Evolutionary conservation across 2,329 filamentous ascomycete genomes (phyloP), one percentile per base, ranked within the genome.

Genomic region (Penicillium sp.): DNA sequence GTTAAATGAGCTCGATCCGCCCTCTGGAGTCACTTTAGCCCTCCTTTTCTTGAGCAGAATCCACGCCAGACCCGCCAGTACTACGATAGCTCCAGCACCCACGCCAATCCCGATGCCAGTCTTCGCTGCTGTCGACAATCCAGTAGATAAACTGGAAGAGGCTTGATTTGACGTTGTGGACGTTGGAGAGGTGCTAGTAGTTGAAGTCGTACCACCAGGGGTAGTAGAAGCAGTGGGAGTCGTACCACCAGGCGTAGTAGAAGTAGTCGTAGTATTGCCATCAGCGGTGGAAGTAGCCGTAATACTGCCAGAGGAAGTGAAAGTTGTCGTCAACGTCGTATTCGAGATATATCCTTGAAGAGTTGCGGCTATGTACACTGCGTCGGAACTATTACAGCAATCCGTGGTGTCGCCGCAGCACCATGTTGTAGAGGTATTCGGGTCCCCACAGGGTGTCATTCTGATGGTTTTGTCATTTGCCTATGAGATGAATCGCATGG

Each of bases 61-160:
- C 28, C 28, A 52, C 6, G 48, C 30, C 30, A 52, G 28, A 35
- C 30, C 16, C 5, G n/a, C 48, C 19, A 52, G 48, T 4, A 52
- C 13, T 10, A 37, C 28, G 19, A 52, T 19, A 19, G 48, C 48
- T 3, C 48, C 48, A 22, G 16, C 28, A 25, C 28, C n/a, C 8
- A 37, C 48, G n/a, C 48, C 48, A 52, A 52, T 35, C 30, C 48
- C 48, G 28, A 52, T 52, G 3, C 48, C 48, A 14, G 48, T 16
- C 33, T 52, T 52, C 8, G 48, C 48, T 10, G 11, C 48, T 6
- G 48, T 52, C 16, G 48, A 52, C 10, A 52, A n/a, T 6, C 48
- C 28, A 1, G 28, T 4, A 8, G 48, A 52, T 33, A n/a, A 25
- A 19, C 5, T 7, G 45, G 45, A 26, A 28, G 45, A 48, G 16